Percentiles rank a stretch among this genome's conserved stretches.
Evolutionary conservation across 2,329 filamentous ascomycete genomes (phyloP).

Genomic region (Pestalotiopsis sp.): DNA sequence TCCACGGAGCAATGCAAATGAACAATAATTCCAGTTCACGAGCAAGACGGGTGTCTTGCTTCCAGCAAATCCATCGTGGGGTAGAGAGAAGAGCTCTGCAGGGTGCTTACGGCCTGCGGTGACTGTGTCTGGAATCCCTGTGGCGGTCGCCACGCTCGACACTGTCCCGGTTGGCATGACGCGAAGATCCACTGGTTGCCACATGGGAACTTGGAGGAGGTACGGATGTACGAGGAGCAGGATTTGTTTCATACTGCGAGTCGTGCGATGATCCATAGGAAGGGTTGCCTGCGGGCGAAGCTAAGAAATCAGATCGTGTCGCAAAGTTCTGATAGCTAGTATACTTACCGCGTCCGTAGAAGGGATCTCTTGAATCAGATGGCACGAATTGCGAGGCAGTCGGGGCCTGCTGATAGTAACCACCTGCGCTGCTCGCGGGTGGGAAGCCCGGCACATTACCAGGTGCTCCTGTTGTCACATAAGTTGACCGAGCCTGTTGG

Average conservation of each 20-base stretch:
- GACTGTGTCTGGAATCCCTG: constrained; percentile 31
- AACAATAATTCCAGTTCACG: constrained; percentile 29
- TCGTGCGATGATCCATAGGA: constrained; percentile 46
- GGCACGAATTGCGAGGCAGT: constrained; percentile 37
- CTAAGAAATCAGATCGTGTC: constrained; percentile 50
- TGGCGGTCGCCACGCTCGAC: constrained; percentile 31
- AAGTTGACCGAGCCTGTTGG: constrained; percentile 30
- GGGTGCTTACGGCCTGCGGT: constrained; percentile 30
- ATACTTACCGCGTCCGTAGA: constrained; percentile 65
- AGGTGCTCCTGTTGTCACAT: constrained; percentile 31
- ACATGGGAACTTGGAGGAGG: constrained; percentile 32
- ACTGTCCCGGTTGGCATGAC: constrained; percentile 24
- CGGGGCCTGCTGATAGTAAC: constrained; percentile 36
- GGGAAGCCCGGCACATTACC: constrained; percentile 29
- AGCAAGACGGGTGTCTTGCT: constrained; percentile 24
- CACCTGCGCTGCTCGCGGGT: constrained; percentile 24
- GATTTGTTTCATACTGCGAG: constrained; percentile 55
- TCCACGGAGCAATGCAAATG: constrained; percentile 32
- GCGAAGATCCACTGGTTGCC: constrained; percentile 32
- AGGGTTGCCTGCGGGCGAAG: constrained; percentile 51
- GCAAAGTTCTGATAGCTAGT: constrained; percentile 28
- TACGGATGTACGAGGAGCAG: constrained; percentile 34
- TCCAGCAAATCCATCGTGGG: constrained; percentile 14
- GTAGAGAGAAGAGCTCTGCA: constrained; percentile 11
- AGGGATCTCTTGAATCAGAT: constrained; percentile 53